Base-by-base conservation (phyloP, 805 yeast genomes). In the Starmerella bombi region DNA sequence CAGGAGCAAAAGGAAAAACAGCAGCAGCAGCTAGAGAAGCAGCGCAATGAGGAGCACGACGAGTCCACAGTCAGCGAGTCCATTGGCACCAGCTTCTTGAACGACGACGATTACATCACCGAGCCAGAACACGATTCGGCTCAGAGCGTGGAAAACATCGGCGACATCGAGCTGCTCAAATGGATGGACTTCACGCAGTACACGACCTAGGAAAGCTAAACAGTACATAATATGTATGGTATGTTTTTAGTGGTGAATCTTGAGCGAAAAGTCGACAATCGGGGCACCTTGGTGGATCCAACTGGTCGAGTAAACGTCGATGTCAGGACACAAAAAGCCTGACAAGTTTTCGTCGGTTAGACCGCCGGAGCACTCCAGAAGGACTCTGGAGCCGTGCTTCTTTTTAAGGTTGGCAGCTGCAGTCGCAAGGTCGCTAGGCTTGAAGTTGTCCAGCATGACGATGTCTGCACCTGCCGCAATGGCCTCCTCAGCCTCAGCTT, bases 401-500 rank as follows among this genome's bases (percentile, higher is more conserved):
- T 52, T 43, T 57, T 78, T 84, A 46, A 86, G 62, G 47, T 61
- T 69, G 22, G 56, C 57, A 0, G 95, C 93, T 16, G 79, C 88
- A 0, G 56, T 50, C 46, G 71, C 74, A 43, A 86, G 65, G 15
- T 69, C 79, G 1, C 67, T 71, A 2, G 84, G 82, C 3, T 67
- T 57, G 59, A 88, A 88, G 59, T 86, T 86, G 56, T 86, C 97
- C 55, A 86, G 69, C 97, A 86, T 86, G 45, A 88, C 78, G 17
- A 88, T 81, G 59, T 86, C 97, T 0, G 96, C 96, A 10, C 97
- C 96, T 1, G 96, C 93, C 14, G 66, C 73, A 52, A 88, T 88
- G 20, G 97, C 97, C 58, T 88, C 96, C 48, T 71, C 67, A 1
- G 97, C 97, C 54, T 85, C 95, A 4, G 62, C 73, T 57, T 81